Conservation (phyloP, 2,329 filamentous ascomycete genomes). For the Cercospora canescens region DNA sequence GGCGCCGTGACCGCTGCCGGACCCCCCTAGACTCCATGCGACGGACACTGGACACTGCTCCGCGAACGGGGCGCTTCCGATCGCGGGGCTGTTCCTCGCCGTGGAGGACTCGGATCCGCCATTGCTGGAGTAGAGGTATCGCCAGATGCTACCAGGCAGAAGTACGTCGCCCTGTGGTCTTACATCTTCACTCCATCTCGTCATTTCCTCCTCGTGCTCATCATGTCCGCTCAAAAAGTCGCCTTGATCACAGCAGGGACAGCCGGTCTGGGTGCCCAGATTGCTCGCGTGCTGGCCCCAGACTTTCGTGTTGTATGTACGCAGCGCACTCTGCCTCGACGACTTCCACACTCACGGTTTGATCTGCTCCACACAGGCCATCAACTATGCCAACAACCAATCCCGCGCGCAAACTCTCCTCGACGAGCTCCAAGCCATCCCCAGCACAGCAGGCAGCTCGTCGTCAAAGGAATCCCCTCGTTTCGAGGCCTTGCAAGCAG, state of each 20-base stretch:
- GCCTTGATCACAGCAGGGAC: constrained; percentile 51
- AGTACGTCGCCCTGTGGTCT: background rate
- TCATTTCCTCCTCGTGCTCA: background rate
- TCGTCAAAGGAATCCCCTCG: constrained; percentile 19
- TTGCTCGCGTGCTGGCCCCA: constrained; percentile 48
- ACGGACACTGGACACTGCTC: background rate
- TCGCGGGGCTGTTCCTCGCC: constrained; percentile 3
- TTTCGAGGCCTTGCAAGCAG: constrained; percentile 31
- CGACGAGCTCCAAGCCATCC: constrained; percentile 43
- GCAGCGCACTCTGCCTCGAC: too few relatives aligned
- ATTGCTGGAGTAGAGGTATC: background rate
- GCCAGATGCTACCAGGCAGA: background rate
- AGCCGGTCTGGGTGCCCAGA: constrained; percentile 51
- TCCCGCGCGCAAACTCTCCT: constrained; percentile 43
- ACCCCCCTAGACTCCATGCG: background rate
- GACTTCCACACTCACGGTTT: too few relatives aligned
- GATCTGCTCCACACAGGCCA: constrained; percentile 36
- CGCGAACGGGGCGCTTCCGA: constrained; percentile 5
- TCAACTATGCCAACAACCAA: constrained; percentile 51
- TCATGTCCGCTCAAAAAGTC: constrained; percentile 45
- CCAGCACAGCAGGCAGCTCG: constrained; percentile 21
- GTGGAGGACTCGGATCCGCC: background rate
- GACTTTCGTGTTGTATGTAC: constrained; percentile 47
- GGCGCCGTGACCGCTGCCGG: background rate
- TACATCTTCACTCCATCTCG: background rate